phyloP scores from a whole-genome alignment of 345 rosid genomes.

The Sonneratia alba region DNA sequence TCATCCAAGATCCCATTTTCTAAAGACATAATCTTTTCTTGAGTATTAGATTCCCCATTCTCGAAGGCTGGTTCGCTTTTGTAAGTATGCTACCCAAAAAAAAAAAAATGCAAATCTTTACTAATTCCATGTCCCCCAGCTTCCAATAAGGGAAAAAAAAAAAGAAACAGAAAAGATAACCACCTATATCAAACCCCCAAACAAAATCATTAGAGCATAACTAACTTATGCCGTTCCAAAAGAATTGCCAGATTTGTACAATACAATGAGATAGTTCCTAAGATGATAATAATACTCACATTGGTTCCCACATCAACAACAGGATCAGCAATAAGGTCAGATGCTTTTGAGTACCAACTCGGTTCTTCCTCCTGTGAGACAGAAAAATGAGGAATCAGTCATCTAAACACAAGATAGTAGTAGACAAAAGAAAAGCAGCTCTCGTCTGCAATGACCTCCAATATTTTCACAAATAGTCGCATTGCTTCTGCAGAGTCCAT shows the following conservation, averaged over 20 bases:
- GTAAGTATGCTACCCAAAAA: conserved; percentile 35
- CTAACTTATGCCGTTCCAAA: not conserved
- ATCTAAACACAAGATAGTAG: not conserved
- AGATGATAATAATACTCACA: conserved; percentile 35
- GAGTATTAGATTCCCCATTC: conserved; percentile 53
- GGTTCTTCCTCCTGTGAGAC: conserved; percentile 89
- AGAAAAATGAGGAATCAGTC: conserved; percentile 7
- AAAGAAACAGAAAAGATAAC: not conserved
- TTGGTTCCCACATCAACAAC: conserved; percentile 54
- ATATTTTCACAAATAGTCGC: conserved; percentile 97
- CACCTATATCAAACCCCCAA: not conserved
- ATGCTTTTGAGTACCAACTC: conserved; percentile 90
- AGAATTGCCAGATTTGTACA: not conserved
- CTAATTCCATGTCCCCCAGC: not conserved
- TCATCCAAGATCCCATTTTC: conserved; percentile 59
- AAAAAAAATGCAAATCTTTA: conserved; percentile 4
- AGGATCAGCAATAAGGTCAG: conserved; percentile 56
- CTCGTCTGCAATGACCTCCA: conserved; percentile 54
- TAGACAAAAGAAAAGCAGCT: conserved; percentile 11
- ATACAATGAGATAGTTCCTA: not conserved
- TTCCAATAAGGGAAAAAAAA: not conserved
- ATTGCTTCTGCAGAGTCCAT: conserved; percentile 95
- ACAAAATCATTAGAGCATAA: not conserved
- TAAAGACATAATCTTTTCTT: conserved; percentile 55
- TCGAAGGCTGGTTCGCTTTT: conserved; percentile 43